These are phyloP conservation scores for Penicillium decumbens DNA, from an alignment of 2,329 filamentous ascomycete genomes.

Conservation along the genomic window DNA sequence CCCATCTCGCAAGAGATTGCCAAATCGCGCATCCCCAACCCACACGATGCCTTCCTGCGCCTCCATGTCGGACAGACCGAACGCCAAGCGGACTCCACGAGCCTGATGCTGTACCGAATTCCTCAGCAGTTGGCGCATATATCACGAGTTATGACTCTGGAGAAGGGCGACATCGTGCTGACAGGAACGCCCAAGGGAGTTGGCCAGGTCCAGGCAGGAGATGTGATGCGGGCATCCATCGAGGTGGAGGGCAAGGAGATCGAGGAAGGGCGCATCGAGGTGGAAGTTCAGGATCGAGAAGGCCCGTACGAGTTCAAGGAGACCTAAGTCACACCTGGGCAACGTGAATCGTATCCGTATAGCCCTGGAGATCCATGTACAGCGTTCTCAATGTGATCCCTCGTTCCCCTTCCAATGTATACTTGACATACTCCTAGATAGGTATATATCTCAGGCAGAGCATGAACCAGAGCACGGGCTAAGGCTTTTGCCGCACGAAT, in stretches of 20 bases:
- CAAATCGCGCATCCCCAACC: slow-evolving; percentile 75
- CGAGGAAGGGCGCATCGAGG: slow-evolving; percentile 77
- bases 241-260: slow-evolving; percentile 76
- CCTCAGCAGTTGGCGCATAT: slow-evolving; percentile 85
- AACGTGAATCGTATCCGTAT: background rate
- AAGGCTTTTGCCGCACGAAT: slow-evolving; percentile 16
- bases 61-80: slow-evolving; percentile 75
- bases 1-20: slow-evolving; percentile 77
- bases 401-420: background rate
- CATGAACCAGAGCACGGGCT: background rate
- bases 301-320: slow-evolving; percentile 72
- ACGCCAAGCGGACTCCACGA: slow-evolving; percentile 82
- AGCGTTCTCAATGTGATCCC: background rate
- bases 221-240: slow-evolving; percentile 80
- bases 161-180: slow-evolving; percentile 85
- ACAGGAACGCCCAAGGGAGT: slow-evolving; percentile 98
- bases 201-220: slow-evolving; percentile 75
- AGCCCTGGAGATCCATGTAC: background rate
- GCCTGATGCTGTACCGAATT: slow-evolving; percentile 89
- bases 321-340: slow-evolving; percentile 47
- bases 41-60: slow-evolving; percentile 82
- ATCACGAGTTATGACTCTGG: slow-evolving; percentile 87
- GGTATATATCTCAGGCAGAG: too few species aligned
- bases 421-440: too few species aligned
- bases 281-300: slow-evolving; percentile 72